Base-by-base conservation (phyloP, 331 rosid species). In the Quercus lobata region DNA sequence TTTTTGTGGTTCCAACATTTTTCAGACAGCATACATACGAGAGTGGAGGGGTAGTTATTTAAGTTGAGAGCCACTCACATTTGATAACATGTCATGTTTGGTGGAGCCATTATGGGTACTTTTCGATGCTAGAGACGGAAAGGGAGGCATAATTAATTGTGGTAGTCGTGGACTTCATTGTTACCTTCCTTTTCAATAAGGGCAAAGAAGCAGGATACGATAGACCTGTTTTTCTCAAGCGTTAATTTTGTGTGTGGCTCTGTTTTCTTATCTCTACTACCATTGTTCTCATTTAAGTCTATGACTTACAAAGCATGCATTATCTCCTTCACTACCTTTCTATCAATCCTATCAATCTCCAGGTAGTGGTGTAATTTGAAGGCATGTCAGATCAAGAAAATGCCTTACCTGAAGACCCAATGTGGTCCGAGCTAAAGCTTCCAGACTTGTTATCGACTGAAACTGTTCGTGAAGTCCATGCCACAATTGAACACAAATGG, bases 211-310 rank as follows among this genome's bases (percentile, higher is more conserved):
- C 74, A 37, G 78, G 88, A 87, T 88, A 80, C 89, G 88, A 85
- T 81, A 69, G 79, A 75, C 74, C 86, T 81, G 41, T 78, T 85
- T 83, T 83, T 86, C 78, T 80, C 78, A 86, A 86, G 89, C 96
- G 72, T 85, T 84, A 86, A 83, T 83, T 86, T 78, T 83, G 85
- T 94, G 98, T 94, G 98, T 92, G 98, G 97, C 85, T 89, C 91
- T 92, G 92, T 87, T 92, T 94, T 88, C 90, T 94, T 91, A 94
- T 92, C 97, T 78, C 88, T 68, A 77, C 78, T 68, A 77, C 78
- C 54, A 60, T 65, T 70, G 19, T 63, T 63, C 71, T 69, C 81
- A 41, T 57, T 18, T 18, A 61, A 32, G 17, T 57, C 80, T 65
- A 14, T 73, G 70, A 78, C 82, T 83, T 74, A 86, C 80, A 87